Conservation (phyloP, 2,329 filamentous ascomycete genomes). For the Lasiodiplodia gonubiensis region DNA sequence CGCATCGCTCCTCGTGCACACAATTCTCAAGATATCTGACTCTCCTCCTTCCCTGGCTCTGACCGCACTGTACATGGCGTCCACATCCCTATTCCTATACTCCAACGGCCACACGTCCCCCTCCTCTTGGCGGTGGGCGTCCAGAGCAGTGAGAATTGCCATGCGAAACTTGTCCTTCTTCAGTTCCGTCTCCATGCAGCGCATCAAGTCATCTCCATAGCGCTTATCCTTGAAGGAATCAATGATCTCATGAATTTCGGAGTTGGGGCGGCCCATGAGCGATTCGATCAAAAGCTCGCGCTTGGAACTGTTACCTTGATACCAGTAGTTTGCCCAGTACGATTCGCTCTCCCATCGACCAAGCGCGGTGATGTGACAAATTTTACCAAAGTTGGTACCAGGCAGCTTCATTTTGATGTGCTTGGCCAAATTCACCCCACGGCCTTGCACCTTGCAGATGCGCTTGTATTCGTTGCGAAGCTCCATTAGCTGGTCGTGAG, state of each 20-base stretch:
- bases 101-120: constrained; percentile 66
- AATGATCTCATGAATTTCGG: constrained; percentile 87
- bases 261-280: constrained; percentile 86
- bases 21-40: constrained; percentile 82
- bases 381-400: constrained; percentile 82
- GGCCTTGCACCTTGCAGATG: constrained; percentile 80
- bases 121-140: constrained; percentile 84
- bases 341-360: constrained; percentile 92
- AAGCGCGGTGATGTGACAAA: constrained; percentile 86
- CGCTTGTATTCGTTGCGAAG: constrained; percentile 90
- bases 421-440: constrained; percentile 83
- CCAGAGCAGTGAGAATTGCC: constrained; percentile 81
- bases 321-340: constrained; percentile 99
- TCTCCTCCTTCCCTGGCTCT: constrained; percentile 80
- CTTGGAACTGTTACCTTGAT: constrained; percentile 82
- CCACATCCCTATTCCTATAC: constrained; percentile 67
- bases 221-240: constrained; percentile 89
- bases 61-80: constrained; percentile 71
- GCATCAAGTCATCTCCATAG: constrained; percentile 78
- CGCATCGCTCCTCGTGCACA: constrained; percentile 77
- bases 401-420: constrained; percentile 75
- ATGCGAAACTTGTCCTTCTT: constrained; percentile 96
- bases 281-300: constrained; percentile 91
- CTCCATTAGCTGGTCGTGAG: constrained; percentile 85
- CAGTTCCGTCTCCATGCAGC: constrained; percentile 90